These are phyloP conservation scores for Schrenkiella parvula DNA, from an alignment of 345 rosid species.

Conservation along the genomic window DNA sequence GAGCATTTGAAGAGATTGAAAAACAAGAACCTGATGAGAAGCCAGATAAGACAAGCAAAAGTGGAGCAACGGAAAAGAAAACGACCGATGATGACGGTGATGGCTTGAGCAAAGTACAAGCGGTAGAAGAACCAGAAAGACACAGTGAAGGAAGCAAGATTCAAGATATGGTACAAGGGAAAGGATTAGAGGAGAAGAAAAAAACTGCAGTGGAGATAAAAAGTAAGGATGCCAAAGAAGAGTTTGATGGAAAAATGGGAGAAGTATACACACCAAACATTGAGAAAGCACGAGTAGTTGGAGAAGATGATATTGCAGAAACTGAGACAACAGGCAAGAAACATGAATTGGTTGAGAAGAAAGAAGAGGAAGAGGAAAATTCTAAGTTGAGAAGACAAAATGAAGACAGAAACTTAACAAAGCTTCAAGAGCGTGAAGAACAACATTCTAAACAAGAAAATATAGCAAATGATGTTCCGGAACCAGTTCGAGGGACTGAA, in stretches of 20 bases:
- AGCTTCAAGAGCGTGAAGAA: conserved; percentile 8
- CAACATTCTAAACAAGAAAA: neutral
- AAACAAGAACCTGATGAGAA: conserved; percentile 10
- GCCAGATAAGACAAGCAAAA: neutral
- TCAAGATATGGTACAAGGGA: neutral
- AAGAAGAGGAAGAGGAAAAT: neutral
- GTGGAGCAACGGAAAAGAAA: neutral
- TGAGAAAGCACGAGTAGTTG: neutral
- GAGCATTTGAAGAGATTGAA: conserved; percentile 4
- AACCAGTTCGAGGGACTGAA: neutral
- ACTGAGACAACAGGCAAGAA: neutral
- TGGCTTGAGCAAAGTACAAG: conserved; percentile 16
- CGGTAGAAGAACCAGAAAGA: conserved; percentile 5
- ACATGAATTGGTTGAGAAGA: conserved; percentile 9
- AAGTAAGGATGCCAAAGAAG: neutral
- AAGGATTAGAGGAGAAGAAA: neutral
- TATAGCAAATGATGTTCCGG: neutral
- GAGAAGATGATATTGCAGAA: neutral
- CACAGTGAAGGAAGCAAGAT: neutral
- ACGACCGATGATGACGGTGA: neutral
- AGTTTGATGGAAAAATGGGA: neutral
- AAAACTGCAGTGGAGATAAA: neutral
- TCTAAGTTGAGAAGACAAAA: neutral
- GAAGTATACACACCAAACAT: conserved; percentile 7
- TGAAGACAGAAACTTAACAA: neutral